Base-by-base conservation (phyloP, 1,139 yeast genomes). In the Arxiozyma slooffiae region DNA sequence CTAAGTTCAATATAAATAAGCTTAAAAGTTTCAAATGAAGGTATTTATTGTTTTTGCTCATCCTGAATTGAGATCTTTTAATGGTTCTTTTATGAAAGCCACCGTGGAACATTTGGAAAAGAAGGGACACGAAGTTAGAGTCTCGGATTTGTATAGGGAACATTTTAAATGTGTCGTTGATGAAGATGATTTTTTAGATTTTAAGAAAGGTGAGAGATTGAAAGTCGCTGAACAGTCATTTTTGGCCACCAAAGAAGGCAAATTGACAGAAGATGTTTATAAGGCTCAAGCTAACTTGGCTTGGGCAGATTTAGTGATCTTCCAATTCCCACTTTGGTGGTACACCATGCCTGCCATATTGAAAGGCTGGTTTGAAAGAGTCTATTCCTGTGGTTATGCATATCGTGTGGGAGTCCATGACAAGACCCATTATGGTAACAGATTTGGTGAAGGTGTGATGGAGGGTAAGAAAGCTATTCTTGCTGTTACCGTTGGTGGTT, bases 251-350 rank as follows among this genome's bases (percentile, higher is more conserved):
- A 34, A 38, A 7, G 41, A 47, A 16, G 51, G 51, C 11, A 30
- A 46, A n/a, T 48, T 60, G 26, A 51, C 53, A 11, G 21, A 36
- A 30, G 53, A 51, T 40, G 53, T 48, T 20, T 21, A 46, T n/a
- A 46, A 34, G 11, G 56, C 53, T 30, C 57, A 54, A 41, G 50
- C 50, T 22, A 51, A 53, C 22, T 44, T 52, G 34, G 38, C 43
- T 30, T 72, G 69, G 58, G 69, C 73, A 51, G 60, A 57, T 46
- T 41, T 49, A 18, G 44, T 55, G 16, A 64, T 60, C 24, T 51
- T 57, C 43, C 57, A 52, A 18, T 59, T 57, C 49, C 62, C 62
- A 14, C 21, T 58, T 11, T 62, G 64, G 64, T 62, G 65, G 64
- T 59, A 50, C 48, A 43, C 52, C 7, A 53, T 60, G 60, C 64